Evolutionary conservation across 108 stramenopile species (phyloP).

Genomic region (Cyclotella atomus): DNA sequence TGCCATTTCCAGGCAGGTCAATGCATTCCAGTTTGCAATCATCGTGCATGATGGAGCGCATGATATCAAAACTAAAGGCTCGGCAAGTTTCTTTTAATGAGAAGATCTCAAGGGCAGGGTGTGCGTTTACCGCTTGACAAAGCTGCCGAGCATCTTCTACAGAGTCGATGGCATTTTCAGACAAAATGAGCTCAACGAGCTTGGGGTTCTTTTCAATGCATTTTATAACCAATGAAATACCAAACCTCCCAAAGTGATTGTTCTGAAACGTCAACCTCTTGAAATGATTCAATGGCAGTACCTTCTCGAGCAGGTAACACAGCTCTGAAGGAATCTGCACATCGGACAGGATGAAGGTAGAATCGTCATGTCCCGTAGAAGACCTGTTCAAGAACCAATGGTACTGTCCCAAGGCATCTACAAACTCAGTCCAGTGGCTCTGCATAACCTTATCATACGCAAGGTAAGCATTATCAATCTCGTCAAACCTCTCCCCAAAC

Average conservation of each 20-base stretch:
- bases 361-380: background rate
- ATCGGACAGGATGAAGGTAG: background rate
- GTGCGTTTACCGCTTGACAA: background rate
- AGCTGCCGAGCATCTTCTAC: background rate
- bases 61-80: background rate
- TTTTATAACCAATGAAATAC: background rate
- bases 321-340: constrained; percentile 7
- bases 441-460: background rate
- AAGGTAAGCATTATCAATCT: constrained; percentile 1
- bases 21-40: background rate
- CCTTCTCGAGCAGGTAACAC: background rate
- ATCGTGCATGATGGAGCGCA: constrained; percentile 3
- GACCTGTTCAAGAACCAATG: background rate
- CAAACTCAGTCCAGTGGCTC: constrained; percentile 2
- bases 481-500: constrained; percentile 5
- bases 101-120: background rate
- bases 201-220: background rate
- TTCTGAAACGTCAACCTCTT: background rate
- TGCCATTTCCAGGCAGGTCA: constrained; percentile 2
- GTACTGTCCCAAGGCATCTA: background rate
- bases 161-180: background rate
- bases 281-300: background rate
- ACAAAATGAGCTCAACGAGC: background rate
- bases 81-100: background rate
- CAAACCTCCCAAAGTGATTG: constrained; percentile 1